A percentile compares a stretch with the other conserved stretches of the same genome.
phyloP scores from a whole-genome alignment of 257 asterid species.

The Lithospermum erythrorhizon region DNA sequence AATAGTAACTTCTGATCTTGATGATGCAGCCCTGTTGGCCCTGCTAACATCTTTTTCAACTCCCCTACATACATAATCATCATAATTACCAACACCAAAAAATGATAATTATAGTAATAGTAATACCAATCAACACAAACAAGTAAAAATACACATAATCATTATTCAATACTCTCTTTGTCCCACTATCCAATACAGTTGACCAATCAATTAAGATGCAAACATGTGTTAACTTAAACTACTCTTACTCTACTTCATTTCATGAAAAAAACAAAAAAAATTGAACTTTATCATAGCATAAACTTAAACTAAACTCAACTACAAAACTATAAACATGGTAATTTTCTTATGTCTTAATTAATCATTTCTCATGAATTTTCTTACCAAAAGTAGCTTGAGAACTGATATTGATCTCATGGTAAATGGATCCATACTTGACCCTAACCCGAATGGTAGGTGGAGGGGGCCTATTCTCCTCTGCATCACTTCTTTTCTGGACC shows the following conservation, averaged over 20 bases:
- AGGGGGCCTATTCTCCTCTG: slow-evolving; percentile 36
- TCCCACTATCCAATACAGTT: neutral
- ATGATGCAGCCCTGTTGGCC: slow-evolving; percentile 81
- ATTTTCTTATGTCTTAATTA: neutral
- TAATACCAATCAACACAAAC: neutral
- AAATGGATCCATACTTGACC: slow-evolving; percentile 64
- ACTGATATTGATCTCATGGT: slow-evolving; percentile 61
- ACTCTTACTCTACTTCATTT: neutral
- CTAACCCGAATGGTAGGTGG: slow-evolving; percentile 77
- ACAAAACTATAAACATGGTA: neutral
- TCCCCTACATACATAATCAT: slow-evolving; percentile 36
- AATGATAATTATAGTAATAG: neutral
- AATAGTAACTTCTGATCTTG: slow-evolving; percentile 75
- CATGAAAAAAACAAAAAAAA: neutral
- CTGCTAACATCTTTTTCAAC: slow-evolving; percentile 77
- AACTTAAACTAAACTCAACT: neutral
- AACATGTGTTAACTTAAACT: neutral
- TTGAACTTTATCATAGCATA: neutral
- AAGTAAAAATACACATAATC: neutral
- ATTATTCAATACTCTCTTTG: neutral
- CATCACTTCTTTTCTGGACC: slow-evolving; percentile 66
- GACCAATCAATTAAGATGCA: neutral
- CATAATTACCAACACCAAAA: neutral
- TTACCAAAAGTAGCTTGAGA: slow-evolving; percentile 79
- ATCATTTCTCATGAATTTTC: no score